Base-by-base conservation (phyloP, 345 rosid species). In the Sonneratia caseolaris region DNA sequence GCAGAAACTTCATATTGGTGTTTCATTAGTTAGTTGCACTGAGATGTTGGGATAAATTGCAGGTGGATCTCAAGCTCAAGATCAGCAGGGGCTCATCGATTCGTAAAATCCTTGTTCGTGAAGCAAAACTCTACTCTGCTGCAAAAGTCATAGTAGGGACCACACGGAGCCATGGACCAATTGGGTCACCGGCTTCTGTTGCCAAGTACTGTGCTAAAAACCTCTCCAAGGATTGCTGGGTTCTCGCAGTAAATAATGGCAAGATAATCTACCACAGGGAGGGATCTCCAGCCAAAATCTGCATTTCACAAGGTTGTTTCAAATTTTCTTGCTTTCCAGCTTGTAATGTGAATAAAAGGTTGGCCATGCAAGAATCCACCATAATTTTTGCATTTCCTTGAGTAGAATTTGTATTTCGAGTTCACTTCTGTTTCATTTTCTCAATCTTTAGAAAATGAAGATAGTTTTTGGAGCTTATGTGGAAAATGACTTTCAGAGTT, bases 61-160 rank as follows among this genome's bases (percentile, higher is more conserved):
- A 92, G 99, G 96, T 95, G 74, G 94, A 95, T 86, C 88, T 95
- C 82, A 95, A 95, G 91, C 83, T 95, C 62, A 90, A 90, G 85
- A 76, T 92, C 73, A 90, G 98, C 72, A 87, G 96, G 72, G 99
- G 99, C 66, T 19, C 85, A 7, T 90, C 94, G 0, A 74, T 85
- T 70, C 77, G 75, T 36, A 92, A 89, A 80, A 71, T 87, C 67
- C 78, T 95, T 70, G 99, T 89, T 64, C 80, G 85, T 64, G 98
- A 95, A 84, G 97, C 97, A 36, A 86, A 82, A 56, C 83, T 89
- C 4, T 89, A 82, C 53, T 66, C 72, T 70, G 98, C 90, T 8
- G 69, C 85, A 19, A 86, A 84, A 80, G 72, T 95, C 71, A 82
- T 95, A 11, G 89, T 92, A 27, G 99, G 99, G 47, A 68, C 83